Conservation (phyloP, 345 rosid species). For the Durio zibethinus region DNA sequence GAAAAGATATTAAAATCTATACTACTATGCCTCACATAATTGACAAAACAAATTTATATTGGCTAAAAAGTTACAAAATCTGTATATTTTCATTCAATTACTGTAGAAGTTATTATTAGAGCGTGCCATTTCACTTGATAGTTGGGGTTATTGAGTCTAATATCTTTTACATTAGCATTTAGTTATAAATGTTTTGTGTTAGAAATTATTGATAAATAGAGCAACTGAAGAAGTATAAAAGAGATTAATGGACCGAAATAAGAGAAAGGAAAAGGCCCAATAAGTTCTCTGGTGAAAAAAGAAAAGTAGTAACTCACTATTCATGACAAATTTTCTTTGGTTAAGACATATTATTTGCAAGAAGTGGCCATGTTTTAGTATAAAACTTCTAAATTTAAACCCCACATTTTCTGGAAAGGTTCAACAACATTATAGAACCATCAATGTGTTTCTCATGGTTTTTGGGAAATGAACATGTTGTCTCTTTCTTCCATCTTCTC, state of each 20-base stretch:
- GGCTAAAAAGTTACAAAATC: not conserved
- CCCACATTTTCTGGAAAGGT: not conserved
- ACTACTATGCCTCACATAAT: not conserved
- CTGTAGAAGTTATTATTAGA: not conserved
- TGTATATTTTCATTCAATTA: not conserved
- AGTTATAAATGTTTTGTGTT: not conserved
- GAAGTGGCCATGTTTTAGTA: not conserved
- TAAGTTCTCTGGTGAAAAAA: not conserved
- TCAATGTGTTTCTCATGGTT: not conserved
- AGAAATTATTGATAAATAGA: slow-evolving; percentile 4
- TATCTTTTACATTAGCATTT: not conserved
- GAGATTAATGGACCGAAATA: not conserved
- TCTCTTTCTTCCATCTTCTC: not conserved
- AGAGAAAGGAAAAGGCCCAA: not conserved
- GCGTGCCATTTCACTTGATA: not conserved
- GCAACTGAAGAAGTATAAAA: not conserved
- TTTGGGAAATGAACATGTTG: not conserved
- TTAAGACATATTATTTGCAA: not conserved
- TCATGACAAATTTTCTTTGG: not conserved
- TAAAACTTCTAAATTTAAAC: too few species aligned
- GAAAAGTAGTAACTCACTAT: too few species aligned
- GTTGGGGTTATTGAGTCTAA: not conserved
- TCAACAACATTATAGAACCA: not conserved
- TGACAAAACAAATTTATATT: not conserved
- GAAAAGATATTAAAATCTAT: not conserved